Evolutionary conservation across 2,329 filamentous ascomycete genomes (phyloP), one percentile per base, ranked within the genome.

Genomic region (Penicillium sp.): DNA sequence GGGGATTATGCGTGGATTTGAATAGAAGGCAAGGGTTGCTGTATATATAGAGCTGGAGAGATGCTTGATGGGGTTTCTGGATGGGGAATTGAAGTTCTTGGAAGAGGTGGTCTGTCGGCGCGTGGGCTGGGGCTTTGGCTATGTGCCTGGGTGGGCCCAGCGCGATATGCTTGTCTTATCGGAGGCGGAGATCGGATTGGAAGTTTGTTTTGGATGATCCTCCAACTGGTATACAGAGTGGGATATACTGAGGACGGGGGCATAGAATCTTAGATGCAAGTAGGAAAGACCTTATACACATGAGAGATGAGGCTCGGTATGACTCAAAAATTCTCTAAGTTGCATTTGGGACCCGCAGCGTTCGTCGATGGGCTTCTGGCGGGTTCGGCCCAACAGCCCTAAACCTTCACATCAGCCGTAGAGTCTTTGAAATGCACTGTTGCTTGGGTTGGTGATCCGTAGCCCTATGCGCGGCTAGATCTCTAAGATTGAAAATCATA

Each of bases 281-380:
- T 12, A 25, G n/a, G n/a, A 6, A 34, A 4, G 43, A 28, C 14
- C 31, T 7, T 11, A 42, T 42, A 17, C 39, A 54, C 11, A 5
- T n/a, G 4, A 11, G 15, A 48, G 42, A 49, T 10, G 59, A 59
- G 42, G 56, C 48, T 61, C 49, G 57, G 37, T 43, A 58, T 60
- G 58, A 63, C 38, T 63, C 60, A 31, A 31, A 31, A 6, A 8
- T 31, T 31, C 31, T 31, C 31, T 2, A 58, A 52, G 39, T 28
- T 38, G 43, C 38, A 5, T 38, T 20, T 5, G 5, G 11, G 39
- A 39, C 25, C 49, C 49, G 49, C 49, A 20, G 12, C 6, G 15
- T 15, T 50, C 51, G 35, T 58, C 56, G 42, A 54, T 43, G 35
- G 43, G 35, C 17, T 59, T 60, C 57, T 50, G 50, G 17, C 22